phyloP scores from a whole-genome alignment of 2,329 filamentous ascomycete genomes.

The Venturia carpophila region DNA sequence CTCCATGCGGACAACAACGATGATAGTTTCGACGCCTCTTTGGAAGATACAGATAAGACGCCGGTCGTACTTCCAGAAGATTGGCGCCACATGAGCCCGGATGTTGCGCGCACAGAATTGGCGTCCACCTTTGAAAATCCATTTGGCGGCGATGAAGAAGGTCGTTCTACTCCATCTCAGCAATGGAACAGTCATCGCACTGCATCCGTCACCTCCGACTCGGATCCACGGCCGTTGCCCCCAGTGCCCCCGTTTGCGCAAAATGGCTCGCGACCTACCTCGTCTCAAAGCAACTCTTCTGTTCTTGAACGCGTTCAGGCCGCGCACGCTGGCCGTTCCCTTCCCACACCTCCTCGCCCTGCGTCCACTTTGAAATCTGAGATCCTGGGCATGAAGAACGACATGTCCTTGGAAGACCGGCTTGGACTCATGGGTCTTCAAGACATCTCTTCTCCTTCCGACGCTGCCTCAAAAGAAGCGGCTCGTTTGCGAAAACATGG shows the following conservation, averaged over 20 bases:
- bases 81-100: constrained; percentile 74
- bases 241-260: constrained; percentile 62
- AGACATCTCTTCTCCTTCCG: constrained; percentile 35
- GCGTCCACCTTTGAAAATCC: constrained; percentile 54
- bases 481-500: constrained; percentile 24
- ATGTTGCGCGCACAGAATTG: constrained; percentile 48
- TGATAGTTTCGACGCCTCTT: constrained; percentile 88
- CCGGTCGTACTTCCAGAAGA: constrained; percentile 96
- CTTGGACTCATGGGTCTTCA: constrained; percentile 79
- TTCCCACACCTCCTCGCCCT: constrained; percentile 64
- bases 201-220: constrained; percentile 49
- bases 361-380: constrained; percentile 67
- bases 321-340: constrained; percentile 54
- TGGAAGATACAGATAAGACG: constrained; percentile 95
- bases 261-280: constrained; percentile 41
- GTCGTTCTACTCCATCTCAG: constrained; percentile 50
- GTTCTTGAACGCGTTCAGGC: constrained; percentile 64
- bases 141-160: constrained; percentile 38
- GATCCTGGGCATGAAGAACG: constrained; percentile 66
- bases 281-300: constrained; percentile 58
- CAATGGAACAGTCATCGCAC: constrained; percentile 19
- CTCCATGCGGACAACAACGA: constrained; percentile 40
- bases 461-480: constrained; percentile 31
- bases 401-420: constrained; percentile 79
- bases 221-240: constrained; percentile 75